Evolutionary conservation across 2,329 filamentous ascomycete species (phyloP).

Genomic region (Phialocephala sp.): DNA sequence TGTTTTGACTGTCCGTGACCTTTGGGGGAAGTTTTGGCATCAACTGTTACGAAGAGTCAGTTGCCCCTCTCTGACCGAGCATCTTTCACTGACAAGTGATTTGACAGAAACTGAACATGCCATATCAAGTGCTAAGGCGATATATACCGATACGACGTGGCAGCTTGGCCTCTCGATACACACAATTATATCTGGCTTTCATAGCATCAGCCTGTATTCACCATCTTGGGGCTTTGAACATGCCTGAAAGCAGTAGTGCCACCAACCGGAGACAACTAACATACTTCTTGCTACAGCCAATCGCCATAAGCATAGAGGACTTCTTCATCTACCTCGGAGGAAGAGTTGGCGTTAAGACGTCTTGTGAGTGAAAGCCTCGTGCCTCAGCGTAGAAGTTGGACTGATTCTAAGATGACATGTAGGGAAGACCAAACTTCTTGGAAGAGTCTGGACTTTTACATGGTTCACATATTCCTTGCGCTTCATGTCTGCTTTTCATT

Average conservation of each 20-base stretch:
- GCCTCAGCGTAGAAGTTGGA: neutral
- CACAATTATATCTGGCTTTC: slow-evolving; percentile 27
- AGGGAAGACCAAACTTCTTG: slow-evolving; percentile 22
- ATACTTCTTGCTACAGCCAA: slow-evolving; percentile 25
- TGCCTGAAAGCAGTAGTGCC: slow-evolving; percentile 6
- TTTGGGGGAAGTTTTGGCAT: slow-evolving; percentile 31
- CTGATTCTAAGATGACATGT: neutral
- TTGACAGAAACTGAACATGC: slow-evolving; percentile 24
- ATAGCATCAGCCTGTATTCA: slow-evolving; percentile 17
- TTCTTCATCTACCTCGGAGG: slow-evolving; percentile 21
- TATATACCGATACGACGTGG: slow-evolving; percentile 22
- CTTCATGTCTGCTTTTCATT: slow-evolving; percentile 16
- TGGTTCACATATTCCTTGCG: slow-evolving; percentile 27
- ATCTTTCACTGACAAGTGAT: neutral
- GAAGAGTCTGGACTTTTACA: slow-evolving; percentile 19
- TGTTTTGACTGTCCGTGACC: slow-evolving; percentile 21
- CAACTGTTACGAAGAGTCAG: slow-evolving; percentile 23
- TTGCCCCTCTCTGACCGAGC: neutral
- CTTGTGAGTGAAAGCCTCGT: slow-evolving; percentile 16
- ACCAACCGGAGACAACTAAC: slow-evolving; percentile 15
- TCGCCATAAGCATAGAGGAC: slow-evolving; percentile 26
- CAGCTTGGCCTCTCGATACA: slow-evolving; percentile 21
- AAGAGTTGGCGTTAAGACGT: slow-evolving; percentile 21
- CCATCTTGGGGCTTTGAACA: slow-evolving; percentile 24
- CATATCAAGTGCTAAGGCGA: slow-evolving; percentile 17